A percentile compares a stretch with the other conserved stretches of the same genome.
phyloP scores from a whole-genome alignment of 352 stramenopile genomes.

The Lagenidium giganteum region DNA sequence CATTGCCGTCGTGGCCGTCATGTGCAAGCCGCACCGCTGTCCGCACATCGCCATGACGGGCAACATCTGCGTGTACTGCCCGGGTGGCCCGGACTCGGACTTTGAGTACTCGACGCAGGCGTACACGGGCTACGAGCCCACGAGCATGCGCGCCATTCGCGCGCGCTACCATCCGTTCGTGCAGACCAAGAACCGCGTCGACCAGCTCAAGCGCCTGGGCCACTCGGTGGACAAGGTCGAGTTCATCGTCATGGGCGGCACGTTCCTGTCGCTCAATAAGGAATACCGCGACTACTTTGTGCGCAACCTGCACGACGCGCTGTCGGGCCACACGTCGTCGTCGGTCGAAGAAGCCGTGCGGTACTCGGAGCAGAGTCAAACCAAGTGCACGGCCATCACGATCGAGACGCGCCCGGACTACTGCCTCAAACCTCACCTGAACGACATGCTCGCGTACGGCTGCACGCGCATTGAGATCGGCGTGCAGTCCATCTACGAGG shows the following conservation, averaged over 20 bases:
- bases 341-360: slow-evolving; percentile 90
- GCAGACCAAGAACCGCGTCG: slow-evolving; percentile 91
- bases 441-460: slow-evolving; percentile 96
- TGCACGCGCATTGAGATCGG: slow-evolving; percentile 98
- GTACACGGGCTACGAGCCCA: slow-evolving; percentile 98
- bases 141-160: slow-evolving; percentile 95
- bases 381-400: slow-evolving; percentile 92
- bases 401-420: slow-evolving; percentile 98
- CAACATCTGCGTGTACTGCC: slow-evolving; percentile 97
- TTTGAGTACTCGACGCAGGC: slow-evolving; percentile 97
- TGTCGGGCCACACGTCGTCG: slow-evolving; percentile 90
- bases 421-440: slow-evolving; percentile 95
- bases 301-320: slow-evolving; percentile 93
- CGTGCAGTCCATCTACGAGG: slow-evolving; percentile 96
- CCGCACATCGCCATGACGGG: slow-evolving; percentile 96
- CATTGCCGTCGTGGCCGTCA: slow-evolving; percentile 96
- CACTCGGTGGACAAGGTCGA: slow-evolving; percentile 96
- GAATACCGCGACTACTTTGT: slow-evolving; percentile 97
- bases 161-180: slow-evolving; percentile 93
- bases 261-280: slow-evolving; percentile 93
- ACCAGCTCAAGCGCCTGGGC: slow-evolving; percentile 82
- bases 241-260: slow-evolving; percentile 98
- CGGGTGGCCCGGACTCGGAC: slow-evolving; percentile 93
- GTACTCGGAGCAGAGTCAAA: slow-evolving; percentile 89
- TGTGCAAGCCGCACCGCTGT: slow-evolving; percentile 98